phyloP scores from a whole-genome alignment of 2,329 filamentous ascomycete species.

The Exophiala oligosperma region DNA sequence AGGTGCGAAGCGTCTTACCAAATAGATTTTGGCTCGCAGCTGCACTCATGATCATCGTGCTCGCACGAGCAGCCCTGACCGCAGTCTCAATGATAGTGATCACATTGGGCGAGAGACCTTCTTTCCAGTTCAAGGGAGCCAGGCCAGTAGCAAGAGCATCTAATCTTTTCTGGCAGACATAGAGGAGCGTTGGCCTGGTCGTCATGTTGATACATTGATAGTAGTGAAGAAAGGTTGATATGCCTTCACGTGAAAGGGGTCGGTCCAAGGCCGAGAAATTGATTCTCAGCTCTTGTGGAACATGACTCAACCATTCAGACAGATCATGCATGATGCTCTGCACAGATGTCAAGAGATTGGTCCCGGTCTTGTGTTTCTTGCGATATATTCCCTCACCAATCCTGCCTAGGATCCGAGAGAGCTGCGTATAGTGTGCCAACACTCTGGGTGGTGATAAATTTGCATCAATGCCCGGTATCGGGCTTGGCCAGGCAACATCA shows the following conservation, averaged over 20 bases:
- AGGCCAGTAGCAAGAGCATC: slow-evolving; percentile 36
- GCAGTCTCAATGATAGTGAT: slow-evolving; percentile 55
- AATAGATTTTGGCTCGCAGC: slow-evolving; percentile 53
- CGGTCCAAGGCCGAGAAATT: slow-evolving; percentile 47
- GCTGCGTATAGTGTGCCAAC: slow-evolving; percentile 53
- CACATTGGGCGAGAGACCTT: slow-evolving; percentile 50
- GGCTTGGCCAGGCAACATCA: slow-evolving; percentile 40
- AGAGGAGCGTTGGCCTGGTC: slow-evolving; percentile 54
- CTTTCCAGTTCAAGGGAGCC: slow-evolving; percentile 47
- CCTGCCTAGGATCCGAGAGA: slow-evolving; percentile 54
- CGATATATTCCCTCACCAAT: slow-evolving; percentile 54
- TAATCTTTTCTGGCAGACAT: slow-evolving; percentile 53
- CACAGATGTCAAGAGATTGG: slow-evolving; percentile 51
- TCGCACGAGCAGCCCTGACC: slow-evolving; percentile 51
- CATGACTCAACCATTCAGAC: slow-evolving; percentile 50
- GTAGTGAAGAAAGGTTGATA: slow-evolving; percentile 56
- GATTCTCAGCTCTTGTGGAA: slow-evolving; percentile 51
- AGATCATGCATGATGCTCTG: slow-evolving; percentile 53
- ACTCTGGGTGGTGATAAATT: slow-evolving; percentile 50
- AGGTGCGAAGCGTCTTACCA: slow-evolving; percentile 36
- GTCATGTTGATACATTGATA: slow-evolving; percentile 62
- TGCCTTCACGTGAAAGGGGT: slow-evolving; percentile 49
- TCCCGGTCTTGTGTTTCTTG: slow-evolving; percentile 48
- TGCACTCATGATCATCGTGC: slow-evolving; percentile 50
- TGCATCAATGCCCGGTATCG: slow-evolving; percentile 37